Conservation (phyloP, 495 filamentous ascomycete genomes). For the Aspergillus cavernicola region DNA sequence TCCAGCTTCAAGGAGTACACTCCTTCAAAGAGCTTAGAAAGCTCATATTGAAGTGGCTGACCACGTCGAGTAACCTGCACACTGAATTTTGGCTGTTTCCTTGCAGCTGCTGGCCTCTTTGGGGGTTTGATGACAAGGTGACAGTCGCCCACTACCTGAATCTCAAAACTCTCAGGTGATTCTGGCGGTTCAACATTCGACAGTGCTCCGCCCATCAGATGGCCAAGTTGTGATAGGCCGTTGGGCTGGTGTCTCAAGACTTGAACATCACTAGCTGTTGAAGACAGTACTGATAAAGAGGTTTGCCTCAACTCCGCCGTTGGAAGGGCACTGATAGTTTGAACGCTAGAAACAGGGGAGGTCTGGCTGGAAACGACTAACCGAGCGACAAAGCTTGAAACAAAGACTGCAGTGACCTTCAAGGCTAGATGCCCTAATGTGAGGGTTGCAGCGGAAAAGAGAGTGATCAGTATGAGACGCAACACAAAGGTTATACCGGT, state of each 20-base stretch:
- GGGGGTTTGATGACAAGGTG: constrained; percentile 60
- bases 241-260: constrained; percentile 11
- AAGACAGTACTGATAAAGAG: constrained; percentile 25
- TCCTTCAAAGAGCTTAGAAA: constrained; percentile 54
- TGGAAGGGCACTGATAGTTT: constrained; percentile 19
- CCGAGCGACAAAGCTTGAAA: constrained; percentile 26
- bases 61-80: constrained; percentile 47
- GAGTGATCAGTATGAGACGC: constrained; percentile 36
- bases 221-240: constrained; percentile 16
- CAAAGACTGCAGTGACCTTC: constrained; percentile 20
- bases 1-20: constrained; percentile 56
- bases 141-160: constrained; percentile 59
- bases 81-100: constrained; percentile 48
- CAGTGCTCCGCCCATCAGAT: constrained; percentile 18
- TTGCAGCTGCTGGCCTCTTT: constrained; percentile 40
- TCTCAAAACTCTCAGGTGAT: constrained; percentile 46
- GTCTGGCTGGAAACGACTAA: constrained; percentile 23
- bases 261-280: constrained; percentile 19
- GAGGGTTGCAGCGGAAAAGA: constrained; percentile 38
- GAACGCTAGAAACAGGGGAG: constrained; percentile 10
- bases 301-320: constrained; percentile 19
- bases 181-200: constrained; percentile 12
- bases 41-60: constrained; percentile 41
- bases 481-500: constrained; percentile 37
- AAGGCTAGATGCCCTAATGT: constrained; percentile 33